These are phyloP conservation scores for Erodium trifolium DNA, from an alignment of 441 rosid species.

Conservation along the genomic window DNA sequence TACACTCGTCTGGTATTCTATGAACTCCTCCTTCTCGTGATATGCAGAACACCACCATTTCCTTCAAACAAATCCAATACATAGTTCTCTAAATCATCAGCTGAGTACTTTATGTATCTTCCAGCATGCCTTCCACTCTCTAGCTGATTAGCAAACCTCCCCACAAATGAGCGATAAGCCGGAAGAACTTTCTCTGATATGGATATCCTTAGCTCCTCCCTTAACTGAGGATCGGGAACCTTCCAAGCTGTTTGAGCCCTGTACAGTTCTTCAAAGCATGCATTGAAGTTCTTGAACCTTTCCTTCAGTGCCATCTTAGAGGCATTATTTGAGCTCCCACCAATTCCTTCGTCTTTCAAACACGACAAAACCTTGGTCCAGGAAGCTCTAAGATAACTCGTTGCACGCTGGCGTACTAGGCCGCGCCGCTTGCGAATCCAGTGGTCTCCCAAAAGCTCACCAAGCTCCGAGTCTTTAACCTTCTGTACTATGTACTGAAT, in stretches of 20 bases:
- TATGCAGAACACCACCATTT: conserved; percentile 66
- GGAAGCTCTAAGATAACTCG: conserved; percentile 77
- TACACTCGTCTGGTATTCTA: conserved; percentile 21
- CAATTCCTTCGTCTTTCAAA: conserved; percentile 76
- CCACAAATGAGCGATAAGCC: conserved; percentile 80
- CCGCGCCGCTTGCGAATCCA: conserved; percentile 92
- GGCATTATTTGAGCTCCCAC: conserved; percentile 60
- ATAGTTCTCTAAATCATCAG: conserved; percentile 82
- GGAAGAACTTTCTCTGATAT: conserved; percentile 83
- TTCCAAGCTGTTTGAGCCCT: conserved; percentile 90
- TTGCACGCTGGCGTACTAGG: conserved; percentile 69
- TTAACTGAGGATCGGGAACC: conserved; percentile 90
- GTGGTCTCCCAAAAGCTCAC: conserved; percentile 70
- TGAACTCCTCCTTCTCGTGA: conserved; percentile 58
- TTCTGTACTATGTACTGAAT: conserved; percentile 78
- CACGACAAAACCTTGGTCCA: conserved; percentile 73
- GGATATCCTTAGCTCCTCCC: conserved; percentile 89
- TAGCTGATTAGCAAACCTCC: conserved; percentile 71
- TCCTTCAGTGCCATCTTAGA: conserved; percentile 75
- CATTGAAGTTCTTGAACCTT: conserved; percentile 79
- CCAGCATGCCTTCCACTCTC: conserved; percentile 84
- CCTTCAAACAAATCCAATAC: conserved; percentile 85
- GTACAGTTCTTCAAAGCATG: conserved; percentile 81
- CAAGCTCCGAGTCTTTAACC: conserved; percentile 79
- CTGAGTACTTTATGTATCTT: conserved; percentile 82